Conservation (phyloP, 2,329 filamentous ascomycete species). For the Trichoderma atroviride region DNA sequence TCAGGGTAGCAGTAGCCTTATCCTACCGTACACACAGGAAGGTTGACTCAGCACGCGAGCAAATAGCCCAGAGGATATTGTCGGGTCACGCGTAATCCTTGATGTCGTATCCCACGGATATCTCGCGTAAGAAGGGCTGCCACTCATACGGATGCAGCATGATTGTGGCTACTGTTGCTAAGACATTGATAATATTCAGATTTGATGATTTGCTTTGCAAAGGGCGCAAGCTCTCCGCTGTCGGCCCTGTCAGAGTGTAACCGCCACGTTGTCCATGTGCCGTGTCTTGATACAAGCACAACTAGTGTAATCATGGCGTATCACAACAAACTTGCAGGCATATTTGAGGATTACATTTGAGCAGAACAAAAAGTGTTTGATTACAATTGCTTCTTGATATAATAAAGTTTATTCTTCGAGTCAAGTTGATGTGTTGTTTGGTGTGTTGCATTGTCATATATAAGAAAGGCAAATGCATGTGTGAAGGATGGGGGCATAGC, state of each 20-base stretch:
- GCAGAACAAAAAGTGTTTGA: background rate
- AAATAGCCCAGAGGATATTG: slow-evolving; percentile 4
- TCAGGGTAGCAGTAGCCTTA: background rate
- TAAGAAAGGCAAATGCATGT: background rate
- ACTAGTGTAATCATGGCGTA: background rate
- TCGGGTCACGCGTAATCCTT: background rate
- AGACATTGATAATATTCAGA: background rate
- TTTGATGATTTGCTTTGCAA: background rate
- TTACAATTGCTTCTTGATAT: background rate
- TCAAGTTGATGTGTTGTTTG: background rate
- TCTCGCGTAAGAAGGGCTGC: background rate
- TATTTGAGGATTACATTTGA: background rate
- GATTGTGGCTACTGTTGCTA: background rate
- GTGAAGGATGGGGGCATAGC: no score
- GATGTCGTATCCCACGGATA: background rate
- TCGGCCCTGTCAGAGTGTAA: background rate
- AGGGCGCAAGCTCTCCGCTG: background rate
- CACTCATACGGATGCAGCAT: background rate
- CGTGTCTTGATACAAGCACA: background rate
- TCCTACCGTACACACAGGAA: background rate
- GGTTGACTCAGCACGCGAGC: background rate
- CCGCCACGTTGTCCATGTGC: background rate
- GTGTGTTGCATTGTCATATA: background rate
- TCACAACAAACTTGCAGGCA: background rate
- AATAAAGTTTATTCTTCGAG: background rate